Percentiles rank a stretch among this genome's conserved stretches.
These are phyloP conservation scores for Metarhizium robertsii DNA, from an alignment of 2,329 filamentous ascomycete species.

Conservation along the genomic window DNA sequence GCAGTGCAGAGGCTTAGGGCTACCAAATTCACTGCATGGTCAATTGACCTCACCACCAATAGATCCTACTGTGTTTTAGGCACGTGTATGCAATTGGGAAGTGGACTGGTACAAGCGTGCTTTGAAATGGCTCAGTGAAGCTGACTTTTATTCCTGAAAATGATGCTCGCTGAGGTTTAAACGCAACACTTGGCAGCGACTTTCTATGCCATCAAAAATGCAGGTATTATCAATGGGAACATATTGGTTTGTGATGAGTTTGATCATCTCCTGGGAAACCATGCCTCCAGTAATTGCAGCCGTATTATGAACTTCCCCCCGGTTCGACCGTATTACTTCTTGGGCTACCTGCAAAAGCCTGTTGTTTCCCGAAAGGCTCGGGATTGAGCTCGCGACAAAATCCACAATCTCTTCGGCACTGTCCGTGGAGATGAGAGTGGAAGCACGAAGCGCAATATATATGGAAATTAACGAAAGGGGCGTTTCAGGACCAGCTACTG, in stretches of 20 bases:
- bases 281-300: constrained; percentile 82
- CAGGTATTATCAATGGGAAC: constrained; percentile 63
- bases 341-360: constrained; percentile 45
- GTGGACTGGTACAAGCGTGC: not conserved
- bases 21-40: no score
- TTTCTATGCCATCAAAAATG: constrained; percentile 59
- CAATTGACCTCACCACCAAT: no score
- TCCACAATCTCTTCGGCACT: constrained; percentile 46
- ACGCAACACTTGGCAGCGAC: constrained; percentile 49
- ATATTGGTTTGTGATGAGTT: constrained; percentile 69
- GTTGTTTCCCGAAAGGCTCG: constrained; percentile 37
- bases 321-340: constrained; percentile 66
- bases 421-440: constrained; percentile 33
- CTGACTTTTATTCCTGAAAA: not conserved
- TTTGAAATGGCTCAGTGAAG: not conserved
- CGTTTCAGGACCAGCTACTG: constrained; percentile 34
- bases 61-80: no score
- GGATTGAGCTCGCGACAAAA: constrained; percentile 32
- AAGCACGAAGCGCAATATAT: constrained; percentile 56
- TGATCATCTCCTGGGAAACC: constrained; percentile 95
- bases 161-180: constrained; percentile 17
- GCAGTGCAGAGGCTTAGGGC: no score
- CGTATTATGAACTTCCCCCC: constrained; percentile 87
- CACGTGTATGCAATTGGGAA: not conserved
- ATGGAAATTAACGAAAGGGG: constrained; percentile 56